These are phyloP conservation scores for Eucalyptus fibrosa DNA, from an alignment of 345 rosid species.

Conservation along the genomic window DNA sequence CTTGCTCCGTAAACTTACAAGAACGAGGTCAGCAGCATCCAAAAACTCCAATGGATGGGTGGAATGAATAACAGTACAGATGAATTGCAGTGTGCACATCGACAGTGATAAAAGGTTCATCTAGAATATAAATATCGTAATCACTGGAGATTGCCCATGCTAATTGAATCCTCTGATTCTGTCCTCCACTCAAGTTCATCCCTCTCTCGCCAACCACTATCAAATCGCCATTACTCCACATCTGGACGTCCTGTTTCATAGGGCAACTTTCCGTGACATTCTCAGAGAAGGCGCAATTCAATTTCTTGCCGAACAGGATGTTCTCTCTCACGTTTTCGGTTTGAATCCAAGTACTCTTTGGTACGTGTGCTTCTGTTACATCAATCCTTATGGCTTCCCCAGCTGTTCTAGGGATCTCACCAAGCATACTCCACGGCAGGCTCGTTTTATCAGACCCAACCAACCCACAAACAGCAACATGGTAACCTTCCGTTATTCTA, in stretches of 20 bases:
- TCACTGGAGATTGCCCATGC: slow-evolving; percentile 26
- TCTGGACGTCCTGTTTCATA: slow-evolving; percentile 42
- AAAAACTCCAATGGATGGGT: slow-evolving; percentile 59
- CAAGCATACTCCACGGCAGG: slow-evolving; percentile 51
- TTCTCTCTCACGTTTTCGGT: slow-evolving; percentile 64
- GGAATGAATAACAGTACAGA: slow-evolving; percentile 23
- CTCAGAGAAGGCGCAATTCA: slow-evolving; percentile 28
- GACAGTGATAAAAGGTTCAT: slow-evolving; percentile 77
- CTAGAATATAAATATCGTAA: slow-evolving; percentile 57
- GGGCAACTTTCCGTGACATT: slow-evolving; percentile 48
- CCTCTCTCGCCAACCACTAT: slow-evolving; percentile 69
- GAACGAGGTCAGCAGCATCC: slow-evolving; percentile 43
- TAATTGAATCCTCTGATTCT: slow-evolving; percentile 15
- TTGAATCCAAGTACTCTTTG: slow-evolving; percentile 82
- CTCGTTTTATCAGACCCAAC: slow-evolving; percentile 78
- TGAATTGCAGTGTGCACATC: slow-evolving; percentile 71
- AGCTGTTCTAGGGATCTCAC: slow-evolving; percentile 58
- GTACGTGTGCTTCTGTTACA: slow-evolving; percentile 57
- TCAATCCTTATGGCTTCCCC: slow-evolving; percentile 34
- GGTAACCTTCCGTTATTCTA: slow-evolving; percentile 25
- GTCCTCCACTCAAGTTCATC: slow-evolving; percentile 58
- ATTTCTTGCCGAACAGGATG: slow-evolving; percentile 45
- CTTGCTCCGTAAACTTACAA: slow-evolving; percentile 10
- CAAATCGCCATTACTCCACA: slow-evolving; percentile 41
- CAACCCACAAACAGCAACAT: slow-evolving; percentile 63